These are phyloP conservation scores for Nakazawaea peltata DNA, from an alignment of 805 yeast genomes.

Conservation along the genomic window DNA sequence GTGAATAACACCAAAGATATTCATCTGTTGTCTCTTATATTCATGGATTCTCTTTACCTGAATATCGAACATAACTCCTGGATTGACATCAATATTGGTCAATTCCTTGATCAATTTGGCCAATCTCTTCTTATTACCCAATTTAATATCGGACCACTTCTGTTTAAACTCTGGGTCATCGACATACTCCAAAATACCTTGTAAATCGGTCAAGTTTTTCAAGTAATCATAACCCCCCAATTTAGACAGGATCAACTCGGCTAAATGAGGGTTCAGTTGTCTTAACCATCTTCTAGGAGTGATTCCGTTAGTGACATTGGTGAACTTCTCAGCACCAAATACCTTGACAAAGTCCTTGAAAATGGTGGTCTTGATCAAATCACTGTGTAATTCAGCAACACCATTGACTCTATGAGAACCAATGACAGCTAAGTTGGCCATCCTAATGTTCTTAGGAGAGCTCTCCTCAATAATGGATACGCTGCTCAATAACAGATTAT, in stretches of 20 bases:
- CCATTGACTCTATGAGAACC: conserved; percentile 94
- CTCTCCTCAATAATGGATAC: conserved; percentile 86
- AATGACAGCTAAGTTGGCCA: conserved; percentile 87
- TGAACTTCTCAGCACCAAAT: conserved; percentile 76
- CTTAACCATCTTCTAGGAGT: conserved; percentile 96
- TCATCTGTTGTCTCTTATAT: conserved; percentile 91
- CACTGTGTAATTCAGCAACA: conserved; percentile 93
- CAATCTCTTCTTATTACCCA: conserved; percentile 57
- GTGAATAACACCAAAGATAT: conserved; percentile 82
- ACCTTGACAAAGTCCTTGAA: conserved; percentile 84
- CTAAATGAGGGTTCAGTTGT: conserved; percentile 82
- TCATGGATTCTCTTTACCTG: conserved; percentile 95
- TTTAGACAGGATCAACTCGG: conserved; percentile 64
- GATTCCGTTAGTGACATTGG: conserved; percentile 90
- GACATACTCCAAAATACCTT: conserved; percentile 55
- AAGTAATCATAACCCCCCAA: conserved; percentile 65
- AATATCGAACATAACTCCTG: conserved; percentile 73
- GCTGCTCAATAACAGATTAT: conserved; percentile 51
- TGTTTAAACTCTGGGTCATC: conserved; percentile 62
- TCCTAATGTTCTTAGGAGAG: conserved; percentile 73
- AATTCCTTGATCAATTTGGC: conserved; percentile 58
- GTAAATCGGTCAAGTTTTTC: conserved; percentile 59
- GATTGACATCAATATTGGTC: conserved; percentile 59
- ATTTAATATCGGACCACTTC: conserved; percentile 67
- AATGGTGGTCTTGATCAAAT: conserved; percentile 79